These are phyloP conservation scores for Kitagawia praeruptora DNA, from an alignment of 129 eudicot genomes.

Conservation along the genomic window DNA sequence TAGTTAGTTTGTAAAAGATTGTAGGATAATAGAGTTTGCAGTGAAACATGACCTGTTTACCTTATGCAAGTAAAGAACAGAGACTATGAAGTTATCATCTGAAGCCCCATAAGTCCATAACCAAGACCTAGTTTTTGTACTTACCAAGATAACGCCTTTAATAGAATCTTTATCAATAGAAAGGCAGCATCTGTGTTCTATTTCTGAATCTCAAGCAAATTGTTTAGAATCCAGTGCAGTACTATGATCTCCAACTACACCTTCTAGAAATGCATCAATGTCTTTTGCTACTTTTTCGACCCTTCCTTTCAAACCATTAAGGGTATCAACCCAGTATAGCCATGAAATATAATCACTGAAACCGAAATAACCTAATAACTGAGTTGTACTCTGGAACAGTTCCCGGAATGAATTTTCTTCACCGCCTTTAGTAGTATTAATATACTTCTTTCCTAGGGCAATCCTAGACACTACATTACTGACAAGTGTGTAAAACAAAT, in stretches of 20 bases:
- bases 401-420: not conserved
- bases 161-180: slow-evolving; percentile 11
- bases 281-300: not conserved
- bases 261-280: slow-evolving; percentile 14
- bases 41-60: not conserved
- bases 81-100: not conserved
- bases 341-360: slow-evolving; percentile 14
- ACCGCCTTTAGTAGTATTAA: not conserved
- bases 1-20: too few species aligned
- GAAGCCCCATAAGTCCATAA: not conserved
- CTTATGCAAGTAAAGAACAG: not conserved
- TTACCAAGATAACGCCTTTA: slow-evolving; percentile 27
- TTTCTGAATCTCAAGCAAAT: slow-evolving; percentile 20
- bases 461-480: slow-evolving; percentile 2
- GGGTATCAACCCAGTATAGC: slow-evolving; percentile 11
- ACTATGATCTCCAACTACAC: not conserved
- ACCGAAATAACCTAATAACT: not conserved
- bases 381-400: not conserved
- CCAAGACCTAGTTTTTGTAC: not conserved
- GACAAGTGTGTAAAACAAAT: not conserved
- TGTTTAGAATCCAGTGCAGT: not conserved
- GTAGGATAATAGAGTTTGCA: not conserved
- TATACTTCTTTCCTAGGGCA: slow-evolving; percentile 14
- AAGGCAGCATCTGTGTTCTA: not conserved
- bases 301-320: slow-evolving; percentile 12